These are phyloP conservation scores for Cutaneotrichosporon dermatis DNA, from an alignment of 1,284 basidiomycete species.

Conservation along the genomic window DNA sequence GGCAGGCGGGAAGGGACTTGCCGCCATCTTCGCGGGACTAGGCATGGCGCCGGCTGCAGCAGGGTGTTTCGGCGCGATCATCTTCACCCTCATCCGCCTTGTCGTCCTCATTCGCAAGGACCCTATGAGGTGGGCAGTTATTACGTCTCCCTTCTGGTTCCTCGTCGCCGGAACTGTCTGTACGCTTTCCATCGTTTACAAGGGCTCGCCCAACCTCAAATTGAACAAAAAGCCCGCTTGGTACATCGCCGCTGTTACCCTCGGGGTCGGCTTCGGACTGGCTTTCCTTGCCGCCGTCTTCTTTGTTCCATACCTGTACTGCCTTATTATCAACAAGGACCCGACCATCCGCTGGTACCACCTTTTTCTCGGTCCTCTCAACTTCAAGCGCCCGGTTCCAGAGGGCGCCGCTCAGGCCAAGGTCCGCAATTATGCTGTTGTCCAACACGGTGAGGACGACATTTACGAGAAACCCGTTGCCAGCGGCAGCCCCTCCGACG, in stretches of 20 bases:
- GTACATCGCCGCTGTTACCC: conserved; percentile 44
- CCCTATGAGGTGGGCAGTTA: conserved; percentile 47
- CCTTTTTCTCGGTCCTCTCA: conserved; percentile 49
- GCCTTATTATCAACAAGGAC: conserved; percentile 50
- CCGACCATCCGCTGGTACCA: conserved; percentile 48
- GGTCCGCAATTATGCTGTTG: conserved; percentile 26
- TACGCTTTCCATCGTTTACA: conserved; percentile 49
- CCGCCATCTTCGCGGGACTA: conserved; percentile 50
- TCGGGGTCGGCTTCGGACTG: conserved; percentile 48
- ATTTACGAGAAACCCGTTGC: conserved; percentile 15
- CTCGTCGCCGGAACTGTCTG: conserved; percentile 45
- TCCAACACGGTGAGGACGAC: conserved; percentile 34
- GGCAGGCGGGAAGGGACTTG: conserved; percentile 52
- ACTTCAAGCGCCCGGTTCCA: conserved; percentile 44
- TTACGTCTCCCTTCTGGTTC: conserved; percentile 51
- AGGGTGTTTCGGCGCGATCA: conserved; percentile 47
- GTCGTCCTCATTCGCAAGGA: conserved; percentile 47
- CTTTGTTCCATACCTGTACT: conserved; percentile 52
- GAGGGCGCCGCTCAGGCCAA: conserved; percentile 19
- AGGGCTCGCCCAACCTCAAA: conserved; percentile 50
- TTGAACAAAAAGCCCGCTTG: conserved; percentile 44
- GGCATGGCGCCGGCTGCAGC: conserved; percentile 46
- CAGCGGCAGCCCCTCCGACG: background rate
- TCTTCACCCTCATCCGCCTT: conserved; percentile 50
- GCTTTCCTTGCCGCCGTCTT: conserved; percentile 47